phyloP scores from a whole-genome alignment of 2,329 filamentous ascomycete species.

The Arthrobotrys entomopaga region DNA sequence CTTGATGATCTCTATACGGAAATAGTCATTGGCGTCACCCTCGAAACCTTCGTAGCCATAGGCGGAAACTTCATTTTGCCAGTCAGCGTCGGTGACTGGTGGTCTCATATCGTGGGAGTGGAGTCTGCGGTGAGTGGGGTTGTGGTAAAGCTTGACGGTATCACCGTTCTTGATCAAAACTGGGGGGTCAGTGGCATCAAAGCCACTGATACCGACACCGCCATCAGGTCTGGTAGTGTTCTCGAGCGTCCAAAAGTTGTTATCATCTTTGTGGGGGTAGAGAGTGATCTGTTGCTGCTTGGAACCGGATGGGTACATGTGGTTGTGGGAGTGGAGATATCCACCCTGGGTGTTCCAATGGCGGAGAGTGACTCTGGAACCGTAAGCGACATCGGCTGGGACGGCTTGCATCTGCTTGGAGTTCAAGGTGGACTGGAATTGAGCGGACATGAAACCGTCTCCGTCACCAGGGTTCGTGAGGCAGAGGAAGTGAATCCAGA shows the following conservation, averaged over 20 bases:
- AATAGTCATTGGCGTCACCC: conserved; percentile 95
- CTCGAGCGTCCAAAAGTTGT: conserved; percentile 93
- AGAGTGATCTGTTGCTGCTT: conserved; percentile 99
- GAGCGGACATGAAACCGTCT: conserved; percentile 99
- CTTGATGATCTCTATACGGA: conserved; percentile 94
- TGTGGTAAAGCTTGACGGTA: conserved; percentile 83
- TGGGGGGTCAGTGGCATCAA: conserved; percentile 67
- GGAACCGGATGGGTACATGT: conserved; percentile 98
- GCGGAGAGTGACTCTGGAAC: conserved; percentile 84
- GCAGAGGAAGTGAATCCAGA: conserved; percentile 94
- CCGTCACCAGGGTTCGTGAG: conserved; percentile 94
- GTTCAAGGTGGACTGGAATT: conserved; percentile 97
- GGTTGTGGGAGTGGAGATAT: conserved; percentile 93
- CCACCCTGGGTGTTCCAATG: conserved; percentile 98
- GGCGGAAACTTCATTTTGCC: conserved; percentile 95
- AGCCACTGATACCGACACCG: conserved; percentile 57
- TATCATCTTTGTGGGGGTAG: conserved; percentile 98
- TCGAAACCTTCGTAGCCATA: conserved; percentile 98
- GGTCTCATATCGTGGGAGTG: conserved; percentile 95
- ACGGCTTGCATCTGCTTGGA: conserved; percentile 96
- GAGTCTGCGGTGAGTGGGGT: conserved; percentile 83
- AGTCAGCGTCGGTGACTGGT: conserved; percentile 85
- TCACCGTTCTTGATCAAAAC: conserved; percentile 81
- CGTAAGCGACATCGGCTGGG: conserved; percentile 88
- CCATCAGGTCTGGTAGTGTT: conserved; percentile 86